Evolutionary conservation across 306 rosid species (phyloP), one percentile per base, ranked within the genome.

Genomic region (Corylus heterophylla): DNA sequence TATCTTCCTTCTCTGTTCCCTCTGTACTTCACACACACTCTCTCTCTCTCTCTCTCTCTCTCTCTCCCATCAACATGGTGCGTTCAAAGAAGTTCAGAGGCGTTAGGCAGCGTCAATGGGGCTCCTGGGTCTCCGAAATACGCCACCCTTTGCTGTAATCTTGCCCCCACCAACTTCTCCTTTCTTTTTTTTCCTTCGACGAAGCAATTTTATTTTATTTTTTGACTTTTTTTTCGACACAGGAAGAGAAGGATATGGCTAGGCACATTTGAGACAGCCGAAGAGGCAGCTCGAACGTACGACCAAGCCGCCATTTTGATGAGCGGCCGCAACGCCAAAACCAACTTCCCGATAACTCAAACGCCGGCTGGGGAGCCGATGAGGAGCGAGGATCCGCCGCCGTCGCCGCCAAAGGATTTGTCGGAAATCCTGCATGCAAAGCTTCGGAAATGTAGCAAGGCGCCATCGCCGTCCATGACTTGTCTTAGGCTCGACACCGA

Each of bases 401-500:
- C 87, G 6, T 74, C 76, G 11, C 51, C 86, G 4, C 75, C 85
- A 0, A 85, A 85, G 77, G 91, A 77, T 54, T 74, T 94, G 3
- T 92, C 96, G 5, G 97, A 94, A 83, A 89, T 89, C n/a, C 77
- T 94, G 0, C 97, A 86, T 8, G 92, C 97, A 0, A 94, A 94
- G 90, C 97, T 94, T 14, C 79, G 93, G 22, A 94, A 88, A 88
- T 89, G 92, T 35, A 79, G 93, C 61, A 94, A 92, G 69, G 67
- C 76, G 3, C 91, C 94, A 0, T 88, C 98, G 1, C 91, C 97
- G 5, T 89, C 97, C n/a, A 85, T 94, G 97, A 94, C 97, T 0
- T 94, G 98, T 75, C 79, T 94, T 83, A 87, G 98, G 85, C 91
- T 94, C 6, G 97, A 94, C 90, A 89, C 93, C 0, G 97, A 94